Evolutionary conservation across 345 rosid species (phyloP).

Genomic region (Murraya paniculata): DNA sequence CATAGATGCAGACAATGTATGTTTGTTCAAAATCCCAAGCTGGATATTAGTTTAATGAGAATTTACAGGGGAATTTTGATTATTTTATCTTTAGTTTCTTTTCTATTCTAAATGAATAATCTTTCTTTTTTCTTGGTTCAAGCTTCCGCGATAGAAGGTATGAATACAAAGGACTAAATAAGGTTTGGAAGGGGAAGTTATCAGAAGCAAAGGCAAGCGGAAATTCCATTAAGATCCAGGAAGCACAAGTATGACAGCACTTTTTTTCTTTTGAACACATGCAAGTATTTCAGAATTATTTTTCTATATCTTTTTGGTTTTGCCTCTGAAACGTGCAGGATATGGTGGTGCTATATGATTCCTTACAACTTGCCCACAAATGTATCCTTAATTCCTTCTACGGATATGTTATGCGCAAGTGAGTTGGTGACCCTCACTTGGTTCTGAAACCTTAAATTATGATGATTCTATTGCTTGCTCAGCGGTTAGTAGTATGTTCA

Average conservation of each 20-base stretch:
- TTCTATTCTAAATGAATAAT: constrained; percentile 20
- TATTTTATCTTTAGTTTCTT: background rate
- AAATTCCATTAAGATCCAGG: constrained; percentile 91
- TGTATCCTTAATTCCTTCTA: constrained; percentile 96
- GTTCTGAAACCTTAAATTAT: constrained; percentile 6
- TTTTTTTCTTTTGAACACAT: constrained; percentile 10
- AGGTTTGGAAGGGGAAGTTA: constrained; percentile 96
- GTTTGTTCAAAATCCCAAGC: no score
- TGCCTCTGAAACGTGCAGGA: constrained; percentile 54
- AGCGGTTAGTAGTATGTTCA: constrained; percentile 11
- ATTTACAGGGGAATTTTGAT: constrained; percentile 1
- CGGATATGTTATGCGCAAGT: constrained; percentile 99
- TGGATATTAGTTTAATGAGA: background rate
- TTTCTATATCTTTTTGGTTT: constrained; percentile 17
- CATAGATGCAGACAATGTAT: background rate
- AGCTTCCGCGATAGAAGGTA: constrained; percentile 99
- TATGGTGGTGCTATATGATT: constrained; percentile 97
- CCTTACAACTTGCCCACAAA: constrained; percentile 96
- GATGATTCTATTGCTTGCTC: constrained; percentile 12
- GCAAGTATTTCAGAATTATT: background rate
- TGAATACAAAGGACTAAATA: constrained; percentile 94
- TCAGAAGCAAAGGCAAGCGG: constrained; percentile 96
- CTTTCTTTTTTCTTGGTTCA: constrained; percentile 26
- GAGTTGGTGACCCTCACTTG: constrained; percentile 31
- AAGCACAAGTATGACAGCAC: constrained; percentile 68